Percentiles rank a stretch among this genome's conserved stretches.
phyloP scores from a whole-genome alignment of 192 early-diverging fungal genomes.

The Backusella liffmaniae region DNA sequence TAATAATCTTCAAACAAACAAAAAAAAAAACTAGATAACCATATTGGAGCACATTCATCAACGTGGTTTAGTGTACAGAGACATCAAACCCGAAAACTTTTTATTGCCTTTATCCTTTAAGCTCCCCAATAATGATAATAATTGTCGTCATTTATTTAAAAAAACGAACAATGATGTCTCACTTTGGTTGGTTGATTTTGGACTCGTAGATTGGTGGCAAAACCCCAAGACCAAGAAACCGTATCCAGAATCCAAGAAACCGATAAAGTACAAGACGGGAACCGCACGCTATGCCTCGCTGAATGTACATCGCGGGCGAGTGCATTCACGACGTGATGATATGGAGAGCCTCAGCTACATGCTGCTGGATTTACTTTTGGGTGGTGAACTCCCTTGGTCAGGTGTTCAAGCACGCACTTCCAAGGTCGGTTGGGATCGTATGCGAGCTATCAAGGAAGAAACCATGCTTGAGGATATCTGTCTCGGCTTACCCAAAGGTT shows the following conservation, averaged over 20 bases:
- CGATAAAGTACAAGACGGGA: slow-evolving; percentile 55
- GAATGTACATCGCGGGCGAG: slow-evolving; percentile 80
- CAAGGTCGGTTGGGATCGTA: slow-evolving; percentile 81
- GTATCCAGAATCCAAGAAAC: slow-evolving; percentile 34
- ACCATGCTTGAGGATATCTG: slow-evolving; percentile 70
- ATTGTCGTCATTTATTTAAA: background rate
- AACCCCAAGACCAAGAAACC: slow-evolving; percentile 44
- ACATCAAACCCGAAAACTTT: slow-evolving; percentile 83
- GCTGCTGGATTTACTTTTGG: slow-evolving; percentile 69
- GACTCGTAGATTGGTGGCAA: slow-evolving; percentile 45
- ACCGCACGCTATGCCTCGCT: slow-evolving; percentile 86
- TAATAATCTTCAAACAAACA: background rate
- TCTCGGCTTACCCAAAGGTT: slow-evolving; percentile 68
- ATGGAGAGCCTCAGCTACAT: slow-evolving; percentile 84
- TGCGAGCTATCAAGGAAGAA: slow-evolving; percentile 77
- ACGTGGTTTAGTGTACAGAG: slow-evolving; percentile 59
- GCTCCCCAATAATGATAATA: background rate
- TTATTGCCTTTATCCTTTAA: slow-evolving; percentile 40
- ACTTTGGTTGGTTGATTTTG: slow-evolving; percentile 49
- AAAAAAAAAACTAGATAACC: slow-evolving; percentile 4
- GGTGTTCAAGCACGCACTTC: slow-evolving; percentile 81
- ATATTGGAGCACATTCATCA: slow-evolving; percentile 37
- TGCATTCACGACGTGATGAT: slow-evolving; percentile 83
- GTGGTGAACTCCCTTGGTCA: slow-evolving; percentile 80
- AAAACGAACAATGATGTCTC: background rate